phyloP scores from a whole-genome alignment of 495 filamentous ascomycete species.

The Trichoderma gamsii region DNA sequence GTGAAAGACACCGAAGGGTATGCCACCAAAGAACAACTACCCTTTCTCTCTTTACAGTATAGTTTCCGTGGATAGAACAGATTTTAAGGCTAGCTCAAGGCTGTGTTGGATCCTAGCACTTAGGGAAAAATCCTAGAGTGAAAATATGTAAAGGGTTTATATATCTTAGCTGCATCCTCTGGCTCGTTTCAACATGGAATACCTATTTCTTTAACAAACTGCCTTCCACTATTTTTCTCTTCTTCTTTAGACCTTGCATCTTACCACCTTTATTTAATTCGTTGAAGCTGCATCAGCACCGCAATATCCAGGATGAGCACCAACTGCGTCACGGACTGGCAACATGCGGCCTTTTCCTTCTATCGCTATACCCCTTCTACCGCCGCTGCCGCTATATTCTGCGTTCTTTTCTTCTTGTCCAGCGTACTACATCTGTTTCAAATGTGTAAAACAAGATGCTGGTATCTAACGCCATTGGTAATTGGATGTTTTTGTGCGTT shows the following conservation, averaged over 20 bases:
- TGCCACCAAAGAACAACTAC: too few relatives aligned
- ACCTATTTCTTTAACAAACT: too few relatives aligned
- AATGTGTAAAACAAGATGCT: conserved; percentile 1
- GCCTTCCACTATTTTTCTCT: neutral
- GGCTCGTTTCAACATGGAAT: too few relatives aligned
- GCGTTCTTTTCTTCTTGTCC: conserved; percentile 17
- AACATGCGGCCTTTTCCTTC: neutral
- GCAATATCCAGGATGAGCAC: neutral
- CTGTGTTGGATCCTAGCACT: too few relatives aligned
- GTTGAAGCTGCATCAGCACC: too few relatives aligned
- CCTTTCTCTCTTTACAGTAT: too few relatives aligned
- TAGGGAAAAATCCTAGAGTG: too few relatives aligned
- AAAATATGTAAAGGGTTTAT: too few relatives aligned
- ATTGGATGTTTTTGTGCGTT: conserved; percentile 13
- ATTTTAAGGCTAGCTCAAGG: too few relatives aligned
- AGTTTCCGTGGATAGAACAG: too few relatives aligned
- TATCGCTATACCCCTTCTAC: conserved; percentile 22
- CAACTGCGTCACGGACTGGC: neutral
- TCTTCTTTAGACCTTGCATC: neutral
- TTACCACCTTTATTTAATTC: neutral
- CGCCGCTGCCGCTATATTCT: conserved; percentile 20
- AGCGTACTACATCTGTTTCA: neutral
- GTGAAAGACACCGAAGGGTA: too few relatives aligned
- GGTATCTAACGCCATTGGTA: conserved; percentile 7
- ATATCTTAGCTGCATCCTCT: too few relatives aligned